Conservation (phyloP, 163 green algal genomes). For the Volvox carteri region DNA sequence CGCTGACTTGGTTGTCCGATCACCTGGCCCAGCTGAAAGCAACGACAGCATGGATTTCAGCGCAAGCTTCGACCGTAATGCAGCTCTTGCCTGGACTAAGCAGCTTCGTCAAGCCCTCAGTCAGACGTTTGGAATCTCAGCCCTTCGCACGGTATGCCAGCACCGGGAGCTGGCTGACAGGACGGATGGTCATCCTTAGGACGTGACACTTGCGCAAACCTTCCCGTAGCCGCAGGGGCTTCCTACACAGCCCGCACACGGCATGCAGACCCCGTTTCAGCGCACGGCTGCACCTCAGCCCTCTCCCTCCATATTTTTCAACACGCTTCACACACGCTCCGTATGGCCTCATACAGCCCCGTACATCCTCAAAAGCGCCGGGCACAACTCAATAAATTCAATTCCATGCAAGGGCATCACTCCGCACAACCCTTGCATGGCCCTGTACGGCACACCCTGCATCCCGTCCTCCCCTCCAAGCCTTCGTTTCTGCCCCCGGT, state of each 20-base stretch:
- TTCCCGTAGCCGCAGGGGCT: background rate
- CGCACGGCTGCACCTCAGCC: too few species aligned
- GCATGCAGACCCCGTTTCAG: background rate
- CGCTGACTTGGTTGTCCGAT: background rate
- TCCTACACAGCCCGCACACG: background rate
- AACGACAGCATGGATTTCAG: background rate
- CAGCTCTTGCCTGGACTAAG: background rate
- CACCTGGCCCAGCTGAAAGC: background rate
- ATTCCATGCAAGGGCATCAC: background rate
- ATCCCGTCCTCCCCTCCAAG: too few species aligned
- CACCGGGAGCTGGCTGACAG: background rate
- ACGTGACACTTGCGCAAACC: background rate
- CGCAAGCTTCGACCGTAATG: background rate
- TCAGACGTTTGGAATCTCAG: background rate
- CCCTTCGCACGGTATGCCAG: background rate
- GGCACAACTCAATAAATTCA: background rate
- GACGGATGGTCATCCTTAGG: background rate
- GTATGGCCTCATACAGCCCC: too few species aligned
- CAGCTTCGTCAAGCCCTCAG: background rate
- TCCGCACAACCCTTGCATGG: background rate
- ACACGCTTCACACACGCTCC: too few species aligned
- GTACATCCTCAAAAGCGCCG: background rate
- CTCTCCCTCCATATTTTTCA: too few species aligned
- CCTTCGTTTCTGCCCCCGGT: too few species aligned
- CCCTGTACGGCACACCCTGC: too few species aligned